Percentiles rank a stretch among this genome's conserved stretches.
Evolutionary conservation across 1,284 basidiomycete species (phyloP).

Genomic region (Sporisorium sorghi): DNA sequence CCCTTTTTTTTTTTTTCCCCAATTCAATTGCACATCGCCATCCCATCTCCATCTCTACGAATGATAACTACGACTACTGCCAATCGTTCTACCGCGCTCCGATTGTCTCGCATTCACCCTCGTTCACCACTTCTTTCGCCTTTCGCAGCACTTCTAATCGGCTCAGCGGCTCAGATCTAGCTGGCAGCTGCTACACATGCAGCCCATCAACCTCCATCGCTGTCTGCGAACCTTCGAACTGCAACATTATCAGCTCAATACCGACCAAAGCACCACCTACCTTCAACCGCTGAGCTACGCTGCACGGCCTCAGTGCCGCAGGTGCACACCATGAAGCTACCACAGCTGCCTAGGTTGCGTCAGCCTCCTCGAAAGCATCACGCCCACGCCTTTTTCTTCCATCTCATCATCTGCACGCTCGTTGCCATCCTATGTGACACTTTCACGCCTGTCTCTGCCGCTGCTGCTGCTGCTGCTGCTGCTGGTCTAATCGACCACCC

Average conservation of each 20-base stretch:
- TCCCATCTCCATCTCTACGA: no score
- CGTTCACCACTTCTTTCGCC: not conserved
- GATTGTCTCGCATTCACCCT: no score
- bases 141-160: not conserved
- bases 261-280: not conserved
- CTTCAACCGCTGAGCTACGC: not conserved
- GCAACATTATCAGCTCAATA: not conserved
- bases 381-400: slow-evolving; percentile 22
- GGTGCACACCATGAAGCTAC: slow-evolving; percentile 26
- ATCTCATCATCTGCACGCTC: slow-evolving; percentile 39
- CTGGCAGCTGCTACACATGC: slow-evolving; percentile 13
- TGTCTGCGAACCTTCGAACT: slow-evolving; percentile 9
- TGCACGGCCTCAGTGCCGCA: slow-evolving; percentile 30
- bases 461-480: slow-evolving; percentile 1
- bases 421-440: slow-evolving; percentile 27
- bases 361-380: slow-evolving; percentile 24
- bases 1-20: no score
- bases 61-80: no score
- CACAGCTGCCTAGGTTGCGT: slow-evolving; percentile 26
- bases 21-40: no score
- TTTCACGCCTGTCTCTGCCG: slow-evolving; percentile 20
- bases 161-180: not conserved
- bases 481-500: slow-evolving; percentile 17
- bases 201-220: not conserved
- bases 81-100: no score